A percentile compares a stretch with the other conserved stretches of the same genome.
Conservation (phyloP, 257 asterid species). For the Penstemon newberryi region DNA sequence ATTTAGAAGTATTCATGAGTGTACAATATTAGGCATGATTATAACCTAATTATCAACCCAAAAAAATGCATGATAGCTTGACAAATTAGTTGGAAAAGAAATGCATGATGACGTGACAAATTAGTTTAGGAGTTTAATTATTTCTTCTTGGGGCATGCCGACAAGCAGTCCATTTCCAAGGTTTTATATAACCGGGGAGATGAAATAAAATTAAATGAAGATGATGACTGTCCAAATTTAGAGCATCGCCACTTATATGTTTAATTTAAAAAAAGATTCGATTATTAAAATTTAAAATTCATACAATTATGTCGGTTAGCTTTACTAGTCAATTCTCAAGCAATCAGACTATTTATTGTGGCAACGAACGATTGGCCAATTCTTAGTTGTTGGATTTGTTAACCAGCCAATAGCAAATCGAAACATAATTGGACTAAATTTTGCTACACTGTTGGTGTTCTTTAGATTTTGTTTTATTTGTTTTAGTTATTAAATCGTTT, state of each 20-base stretch:
- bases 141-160: slow-evolving; percentile 22
- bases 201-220: not conserved
- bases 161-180: slow-evolving; percentile 34
- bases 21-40: too few species aligned
- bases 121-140: not conserved
- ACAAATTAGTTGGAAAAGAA: too few species aligned
- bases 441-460: slow-evolving; percentile 8
- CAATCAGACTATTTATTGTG: slow-evolving; percentile 40
- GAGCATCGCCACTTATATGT: not conserved
- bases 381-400: slow-evolving; percentile 28
- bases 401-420: slow-evolving; percentile 36
- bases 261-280: too few species aligned
- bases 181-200: not conserved
- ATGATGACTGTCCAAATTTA: slow-evolving; percentile 32
- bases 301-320: slow-evolving; percentile 27
- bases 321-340: slow-evolving; percentile 36
- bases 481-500: not conserved
- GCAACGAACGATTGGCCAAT: slow-evolving; percentile 41
- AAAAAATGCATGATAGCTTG: too few species aligned
- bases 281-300: not conserved
- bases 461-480: slow-evolving; percentile 1
- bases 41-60: too few species aligned
- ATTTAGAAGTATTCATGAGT: too few species aligned
- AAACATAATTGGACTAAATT: slow-evolving; percentile 25
- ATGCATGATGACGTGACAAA: slow-evolving; percentile 14